Conservation (phyloP, 2,329 filamentous ascomycete genomes). For the Penicillium palitans region DNA sequence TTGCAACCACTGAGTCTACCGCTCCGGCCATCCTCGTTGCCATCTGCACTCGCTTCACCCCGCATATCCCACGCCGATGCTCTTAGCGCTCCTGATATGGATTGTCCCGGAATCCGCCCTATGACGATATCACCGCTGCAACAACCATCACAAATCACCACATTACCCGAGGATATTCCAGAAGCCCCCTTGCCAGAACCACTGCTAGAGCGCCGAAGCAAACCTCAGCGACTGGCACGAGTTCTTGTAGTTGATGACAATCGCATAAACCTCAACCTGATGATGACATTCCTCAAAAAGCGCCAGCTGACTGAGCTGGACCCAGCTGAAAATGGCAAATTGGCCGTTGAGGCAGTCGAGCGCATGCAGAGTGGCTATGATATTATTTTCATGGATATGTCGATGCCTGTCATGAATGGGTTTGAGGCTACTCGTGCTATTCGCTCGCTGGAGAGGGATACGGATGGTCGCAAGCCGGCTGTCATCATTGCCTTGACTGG, state of each 20-base stretch:
- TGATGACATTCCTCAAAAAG: constrained; percentile 47
- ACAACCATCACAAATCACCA: constrained; percentile 10
- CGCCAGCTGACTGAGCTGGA: constrained; percentile 36
- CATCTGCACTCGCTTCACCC: constrained; percentile 2
- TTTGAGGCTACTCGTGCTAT: constrained; percentile 51
- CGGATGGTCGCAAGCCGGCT: constrained; percentile 32
- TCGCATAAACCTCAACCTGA: constrained; percentile 46
- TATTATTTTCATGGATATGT: constrained; percentile 52
- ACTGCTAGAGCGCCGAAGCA: constrained; percentile 12
- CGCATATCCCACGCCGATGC: not conserved
- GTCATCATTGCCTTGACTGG: constrained; percentile 50
- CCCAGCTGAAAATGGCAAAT: constrained; percentile 46
- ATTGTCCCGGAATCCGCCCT: not conserved
- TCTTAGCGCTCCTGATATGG: not conserved
- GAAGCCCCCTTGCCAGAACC: constrained; percentile 17
- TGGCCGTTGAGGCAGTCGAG: constrained; percentile 45
- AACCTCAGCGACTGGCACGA: constrained; percentile 21
- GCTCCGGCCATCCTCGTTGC: constrained; percentile 9
- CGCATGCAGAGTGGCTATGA: constrained; percentile 38
- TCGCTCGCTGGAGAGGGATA: constrained; percentile 42
- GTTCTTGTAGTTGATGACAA: constrained; percentile 51
- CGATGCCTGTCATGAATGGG: constrained; percentile 52
- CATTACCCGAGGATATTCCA: constrained; percentile 11
- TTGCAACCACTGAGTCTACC: constrained; percentile 18
- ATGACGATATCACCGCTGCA: not conserved